phyloP scores from a whole-genome alignment of 495 filamentous ascomycete genomes.

The Penicillium verhagenii region DNA sequence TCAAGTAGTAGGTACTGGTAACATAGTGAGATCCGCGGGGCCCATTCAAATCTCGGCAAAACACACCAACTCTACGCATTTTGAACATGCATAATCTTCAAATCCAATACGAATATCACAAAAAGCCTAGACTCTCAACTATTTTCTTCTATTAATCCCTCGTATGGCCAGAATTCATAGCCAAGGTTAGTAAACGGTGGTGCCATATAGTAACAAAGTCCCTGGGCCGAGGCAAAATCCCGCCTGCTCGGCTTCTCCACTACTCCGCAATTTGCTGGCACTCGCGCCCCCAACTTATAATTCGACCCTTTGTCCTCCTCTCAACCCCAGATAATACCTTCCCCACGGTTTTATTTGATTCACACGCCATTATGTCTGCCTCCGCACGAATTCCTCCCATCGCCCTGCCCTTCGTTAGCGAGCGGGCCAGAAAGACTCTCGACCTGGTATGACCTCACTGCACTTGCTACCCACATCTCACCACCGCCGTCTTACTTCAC shows the following conservation, averaged over 20 bases:
- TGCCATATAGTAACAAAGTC: background rate
- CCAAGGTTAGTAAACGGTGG: background rate
- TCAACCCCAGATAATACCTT: constrained; percentile 2
- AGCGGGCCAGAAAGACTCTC: constrained; percentile 72
- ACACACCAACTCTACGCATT: too few relatives aligned
- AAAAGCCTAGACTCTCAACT: too few relatives aligned
- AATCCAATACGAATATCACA: too few relatives aligned
- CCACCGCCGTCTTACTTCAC: background rate
- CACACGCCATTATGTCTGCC: constrained; percentile 50
- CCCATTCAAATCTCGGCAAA: too few relatives aligned
- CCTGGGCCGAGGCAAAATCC: constrained; percentile 30
- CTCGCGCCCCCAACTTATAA: constrained; percentile 23
- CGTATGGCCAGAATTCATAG: too few relatives aligned
- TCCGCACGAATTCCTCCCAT: constrained; percentile 66
- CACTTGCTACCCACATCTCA: background rate
- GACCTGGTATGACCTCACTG: constrained; percentile 50
- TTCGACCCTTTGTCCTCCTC: constrained; percentile 10
- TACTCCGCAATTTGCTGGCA: constrained; percentile 30
- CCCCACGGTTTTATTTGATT: background rate
- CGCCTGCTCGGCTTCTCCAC: constrained; percentile 29
- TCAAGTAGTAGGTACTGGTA: background rate
- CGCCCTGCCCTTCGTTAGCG: constrained; percentile 69
- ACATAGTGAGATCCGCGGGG: too few relatives aligned
- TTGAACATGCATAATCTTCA: too few relatives aligned
- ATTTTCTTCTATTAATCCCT: too few relatives aligned